phyloP scores from a whole-genome alignment of 306 rosid genomes.

The Elaeagnus macrophylla region DNA sequence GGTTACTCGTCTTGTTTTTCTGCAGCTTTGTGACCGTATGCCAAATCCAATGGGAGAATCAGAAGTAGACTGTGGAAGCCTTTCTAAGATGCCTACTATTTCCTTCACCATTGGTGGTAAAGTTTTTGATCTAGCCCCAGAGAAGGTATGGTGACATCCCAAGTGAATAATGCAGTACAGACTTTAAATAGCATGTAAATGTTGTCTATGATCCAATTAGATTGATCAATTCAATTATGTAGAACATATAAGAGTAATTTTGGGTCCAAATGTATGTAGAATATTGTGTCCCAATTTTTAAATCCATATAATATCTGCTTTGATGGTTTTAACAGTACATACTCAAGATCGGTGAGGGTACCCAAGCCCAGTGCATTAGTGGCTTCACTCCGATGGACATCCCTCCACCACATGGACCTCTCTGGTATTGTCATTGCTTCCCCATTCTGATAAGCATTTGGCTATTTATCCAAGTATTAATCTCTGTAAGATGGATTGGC shows the following conservation, averaged over 20 bases:
- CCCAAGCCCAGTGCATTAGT: constrained; percentile 75
- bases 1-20: constrained; percentile 14
- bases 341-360: constrained; percentile 64
- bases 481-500: too few relatives aligned
- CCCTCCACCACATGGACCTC: constrained; percentile 94
- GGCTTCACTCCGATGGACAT: constrained; percentile 70
- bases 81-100: constrained; percentile 63
- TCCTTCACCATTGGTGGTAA: constrained; percentile 77
- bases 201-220: not conserved
- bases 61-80: constrained; percentile 50
- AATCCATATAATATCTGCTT: constrained; percentile 1
- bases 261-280: too few relatives aligned
- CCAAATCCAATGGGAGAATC: constrained; percentile 61
- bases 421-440: constrained; percentile 48
- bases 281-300: not conserved
- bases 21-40: constrained; percentile 72
- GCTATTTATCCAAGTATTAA: not conserved
- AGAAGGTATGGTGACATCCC: constrained; percentile 45
- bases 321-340: constrained; percentile 56
- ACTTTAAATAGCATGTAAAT: constrained; percentile 1
- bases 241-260: too few relatives aligned
- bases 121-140: constrained; percentile 46
- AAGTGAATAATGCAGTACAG: too few relatives aligned
- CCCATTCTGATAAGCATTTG: not conserved
- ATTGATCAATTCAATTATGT: too few relatives aligned